Evolutionary conservation across 371 early-diverging fungal species (phyloP).

Genomic region (Apophysomyces variabilis): DNA sequence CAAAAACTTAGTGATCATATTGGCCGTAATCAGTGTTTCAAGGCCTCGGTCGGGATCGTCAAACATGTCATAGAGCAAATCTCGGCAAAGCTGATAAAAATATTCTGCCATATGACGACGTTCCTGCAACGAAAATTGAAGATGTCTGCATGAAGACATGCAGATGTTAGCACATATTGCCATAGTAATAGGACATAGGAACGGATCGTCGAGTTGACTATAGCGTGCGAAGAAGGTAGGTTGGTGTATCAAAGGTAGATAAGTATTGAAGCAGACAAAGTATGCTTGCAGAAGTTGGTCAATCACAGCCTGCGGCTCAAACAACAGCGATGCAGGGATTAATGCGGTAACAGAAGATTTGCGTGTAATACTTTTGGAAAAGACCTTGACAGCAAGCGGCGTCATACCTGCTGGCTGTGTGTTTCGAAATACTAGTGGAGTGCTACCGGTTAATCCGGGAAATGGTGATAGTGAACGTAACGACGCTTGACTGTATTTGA

Average conservation of each 20-base stretch:
- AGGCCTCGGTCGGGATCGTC: slow-evolving; percentile 25
- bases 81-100: slow-evolving; percentile 18
- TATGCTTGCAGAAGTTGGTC: background rate
- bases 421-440: background rate
- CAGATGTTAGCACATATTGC: slow-evolving; percentile 18
- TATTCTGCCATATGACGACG: slow-evolving; percentile 23
- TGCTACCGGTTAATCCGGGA: background rate
- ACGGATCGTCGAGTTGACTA: slow-evolving; percentile 9
- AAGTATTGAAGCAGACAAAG: background rate
- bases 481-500: background rate
- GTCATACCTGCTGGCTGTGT: background rate
- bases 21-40: slow-evolving; percentile 18
- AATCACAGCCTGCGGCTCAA: background rate
- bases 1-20: slow-evolving; percentile 7
- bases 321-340: background rate
- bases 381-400: background rate
- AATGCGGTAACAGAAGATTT: background rate
- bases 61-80: slow-evolving; percentile 20
- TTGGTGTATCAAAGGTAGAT: background rate
- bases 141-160: slow-evolving; percentile 5
- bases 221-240: slow-evolving; percentile 12
- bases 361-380: background rate
- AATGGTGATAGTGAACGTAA: slow-evolving; percentile 2
- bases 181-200: slow-evolving; percentile 15
- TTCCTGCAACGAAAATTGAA: slow-evolving; percentile 10